These are phyloP conservation scores for Brettanomyces nanus DNA, from an alignment of 805 yeast species.

Conservation along the genomic window DNA sequence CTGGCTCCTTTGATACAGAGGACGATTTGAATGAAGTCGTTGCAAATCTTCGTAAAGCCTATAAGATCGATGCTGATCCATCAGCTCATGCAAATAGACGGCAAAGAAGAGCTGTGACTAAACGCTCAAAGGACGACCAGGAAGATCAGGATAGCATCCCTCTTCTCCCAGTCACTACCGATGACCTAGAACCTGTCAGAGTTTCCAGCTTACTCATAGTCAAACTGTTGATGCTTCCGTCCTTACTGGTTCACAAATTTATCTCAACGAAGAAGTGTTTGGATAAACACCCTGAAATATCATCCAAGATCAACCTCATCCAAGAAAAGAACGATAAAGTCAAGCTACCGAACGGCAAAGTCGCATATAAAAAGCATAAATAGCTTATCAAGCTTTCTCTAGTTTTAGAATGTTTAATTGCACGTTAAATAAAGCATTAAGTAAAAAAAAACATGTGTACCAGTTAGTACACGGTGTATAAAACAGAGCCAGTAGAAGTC, in stretches of 20 bases:
- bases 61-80: not conserved
- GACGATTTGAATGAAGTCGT: conserved; percentile 6
- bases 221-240: conserved; percentile 1
- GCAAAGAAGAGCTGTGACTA: conserved; percentile 1
- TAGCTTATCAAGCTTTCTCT: not conserved
- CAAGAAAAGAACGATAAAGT: no score
- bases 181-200: conserved; percentile 5
- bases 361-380: not conserved
- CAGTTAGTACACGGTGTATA: not conserved
- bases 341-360: not conserved
- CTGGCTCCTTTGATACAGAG: conserved; percentile 7
- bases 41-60: conserved; percentile 7
- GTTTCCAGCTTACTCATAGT: conserved; percentile 4
- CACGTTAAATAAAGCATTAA: not conserved
- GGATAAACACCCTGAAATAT: not conserved
- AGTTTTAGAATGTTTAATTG: conserved; percentile 6
- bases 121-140: not conserved
- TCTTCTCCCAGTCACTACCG: conserved; percentile 15
- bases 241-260: no score
- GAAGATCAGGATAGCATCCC: not conserved
- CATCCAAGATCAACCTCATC: no score
- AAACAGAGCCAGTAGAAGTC: not conserved
- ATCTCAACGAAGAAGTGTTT: not conserved
- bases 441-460: no score
- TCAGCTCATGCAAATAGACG: conserved; percentile 3